phyloP scores from a whole-genome alignment of 257 asterid species.

The Sherardia arvensis region DNA sequence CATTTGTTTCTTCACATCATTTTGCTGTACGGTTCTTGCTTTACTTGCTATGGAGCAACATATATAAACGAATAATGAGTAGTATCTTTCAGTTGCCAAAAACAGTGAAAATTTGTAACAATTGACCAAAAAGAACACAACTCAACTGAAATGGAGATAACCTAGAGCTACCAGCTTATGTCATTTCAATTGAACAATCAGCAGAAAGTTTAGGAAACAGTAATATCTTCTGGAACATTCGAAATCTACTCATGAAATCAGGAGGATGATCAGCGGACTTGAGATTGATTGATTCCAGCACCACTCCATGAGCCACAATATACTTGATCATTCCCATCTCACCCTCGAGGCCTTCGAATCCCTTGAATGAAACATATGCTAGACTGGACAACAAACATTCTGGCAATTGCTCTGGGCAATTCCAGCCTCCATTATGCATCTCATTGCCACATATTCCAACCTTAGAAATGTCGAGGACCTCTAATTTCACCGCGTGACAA shows the following conservation, averaged over 20 bases:
- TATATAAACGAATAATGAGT: too few species aligned
- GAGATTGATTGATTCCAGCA: not conserved
- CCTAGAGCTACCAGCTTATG: not conserved
- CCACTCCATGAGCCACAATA: not conserved
- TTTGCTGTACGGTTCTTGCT: too few species aligned
- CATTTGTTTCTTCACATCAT: too few species aligned
- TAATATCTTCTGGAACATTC: not conserved
- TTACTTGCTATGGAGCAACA: too few species aligned
- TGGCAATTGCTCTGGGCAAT: conserved; percentile 8
- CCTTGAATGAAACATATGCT: not conserved
- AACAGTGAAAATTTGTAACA: too few species aligned
- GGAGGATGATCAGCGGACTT: not conserved
- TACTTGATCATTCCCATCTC: conserved; percentile 13
- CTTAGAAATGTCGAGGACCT: not conserved
- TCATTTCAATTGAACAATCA: not conserved
- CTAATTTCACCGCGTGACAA: not conserved
- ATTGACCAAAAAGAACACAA: too few species aligned
- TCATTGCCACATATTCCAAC: not conserved
- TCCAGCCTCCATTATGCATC: conserved; percentile 6
- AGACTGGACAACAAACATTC: conserved; percentile 8
- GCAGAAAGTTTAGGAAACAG: not conserved
- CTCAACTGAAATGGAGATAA: too few species aligned
- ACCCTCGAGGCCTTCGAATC: not conserved
- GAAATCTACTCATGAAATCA: not conserved
- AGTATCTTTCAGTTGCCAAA: too few species aligned